Evolutionary conservation across 495 filamentous ascomycete genomes (phyloP).

Genomic region (Copromyces sp.): DNA sequence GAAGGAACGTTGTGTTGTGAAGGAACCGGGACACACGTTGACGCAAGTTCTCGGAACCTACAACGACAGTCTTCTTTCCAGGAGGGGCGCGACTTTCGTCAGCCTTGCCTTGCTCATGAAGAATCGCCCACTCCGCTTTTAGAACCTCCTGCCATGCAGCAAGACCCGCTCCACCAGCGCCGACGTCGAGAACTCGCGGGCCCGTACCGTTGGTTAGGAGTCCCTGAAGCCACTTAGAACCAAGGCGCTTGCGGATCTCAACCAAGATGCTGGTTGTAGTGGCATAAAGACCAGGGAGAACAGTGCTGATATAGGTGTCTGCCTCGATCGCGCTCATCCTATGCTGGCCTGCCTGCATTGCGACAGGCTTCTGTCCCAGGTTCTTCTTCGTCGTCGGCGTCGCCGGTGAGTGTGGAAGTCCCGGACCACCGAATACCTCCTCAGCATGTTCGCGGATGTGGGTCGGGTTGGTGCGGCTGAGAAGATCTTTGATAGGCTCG

Average conservation of each 20-base stretch:
- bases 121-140: conserved; percentile 64
- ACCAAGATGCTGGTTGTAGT: conserved; percentile 61
- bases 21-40: conserved; percentile 65
- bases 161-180: conserved; percentile 72
- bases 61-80: conserved; percentile 42
- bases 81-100: conserved; percentile 21
- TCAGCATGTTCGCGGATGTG: conserved; percentile 64
- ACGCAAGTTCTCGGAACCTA: conserved; percentile 48
- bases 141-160: conserved; percentile 78
- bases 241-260: conserved; percentile 78
- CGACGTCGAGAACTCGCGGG: conserved; percentile 74
- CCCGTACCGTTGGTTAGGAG: conserved; percentile 54
- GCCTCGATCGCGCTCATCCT: conserved; percentile 77
- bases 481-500: conserved; percentile 53
- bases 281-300: conserved; percentile 76
- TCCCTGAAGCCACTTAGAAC: conserved; percentile 63
- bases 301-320: conserved; percentile 68
- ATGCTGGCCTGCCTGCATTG: conserved; percentile 57
- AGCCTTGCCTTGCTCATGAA: conserved; percentile 41
- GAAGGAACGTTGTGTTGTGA: conserved; percentile 84
- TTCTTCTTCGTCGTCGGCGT: conserved; percentile 25
- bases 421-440: conserved; percentile 59
- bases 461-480: conserved; percentile 55
- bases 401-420: conserved; percentile 58
- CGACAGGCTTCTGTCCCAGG: conserved; percentile 56